A percentile compares a stretch with the other conserved stretches of the same genome.
Evolutionary conservation across 495 filamentous ascomycete genomes (phyloP).

Genomic region (Neurospora sp.): DNA sequence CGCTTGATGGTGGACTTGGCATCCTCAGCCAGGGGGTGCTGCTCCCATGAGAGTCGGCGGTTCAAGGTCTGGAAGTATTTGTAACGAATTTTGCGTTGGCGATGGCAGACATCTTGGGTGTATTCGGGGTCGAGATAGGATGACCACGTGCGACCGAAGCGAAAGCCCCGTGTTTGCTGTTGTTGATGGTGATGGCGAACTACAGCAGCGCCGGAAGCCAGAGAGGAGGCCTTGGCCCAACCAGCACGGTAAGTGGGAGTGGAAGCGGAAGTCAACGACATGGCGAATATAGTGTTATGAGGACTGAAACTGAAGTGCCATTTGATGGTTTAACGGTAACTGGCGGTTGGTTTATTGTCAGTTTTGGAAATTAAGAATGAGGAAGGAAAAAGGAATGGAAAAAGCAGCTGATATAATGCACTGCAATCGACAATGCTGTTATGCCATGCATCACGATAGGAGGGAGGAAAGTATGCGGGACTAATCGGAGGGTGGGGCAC

Average conservation of each 20-base stretch:
- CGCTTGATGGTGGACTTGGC: conserved; percentile 22
- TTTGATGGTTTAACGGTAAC: background rate
- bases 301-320: background rate
- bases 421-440: background rate
- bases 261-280: conserved; percentile 26
- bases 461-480: background rate
- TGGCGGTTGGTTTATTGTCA: background rate
- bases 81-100: conserved; percentile 26
- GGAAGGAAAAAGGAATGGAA: background rate
- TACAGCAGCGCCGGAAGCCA: conserved; percentile 8
- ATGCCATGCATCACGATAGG: background rate
- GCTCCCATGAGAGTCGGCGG: conserved; percentile 29
- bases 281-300: conserved; percentile 11
- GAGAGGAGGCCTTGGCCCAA: conserved; percentile 10
- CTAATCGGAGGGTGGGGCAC: background rate
- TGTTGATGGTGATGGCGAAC: conserved; percentile 11
- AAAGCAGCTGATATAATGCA: background rate
- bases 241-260: conserved; percentile 22
- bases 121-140: conserved; percentile 29
- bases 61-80: conserved; percentile 31
- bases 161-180: conserved; percentile 35
- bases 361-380: background rate
- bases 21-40: conserved; percentile 18
- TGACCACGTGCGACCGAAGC: conserved; percentile 33
- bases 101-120: conserved; percentile 29